Base-by-base conservation (phyloP, 495 filamentous ascomycete species). In the Xeromyces bisporus region DNA sequence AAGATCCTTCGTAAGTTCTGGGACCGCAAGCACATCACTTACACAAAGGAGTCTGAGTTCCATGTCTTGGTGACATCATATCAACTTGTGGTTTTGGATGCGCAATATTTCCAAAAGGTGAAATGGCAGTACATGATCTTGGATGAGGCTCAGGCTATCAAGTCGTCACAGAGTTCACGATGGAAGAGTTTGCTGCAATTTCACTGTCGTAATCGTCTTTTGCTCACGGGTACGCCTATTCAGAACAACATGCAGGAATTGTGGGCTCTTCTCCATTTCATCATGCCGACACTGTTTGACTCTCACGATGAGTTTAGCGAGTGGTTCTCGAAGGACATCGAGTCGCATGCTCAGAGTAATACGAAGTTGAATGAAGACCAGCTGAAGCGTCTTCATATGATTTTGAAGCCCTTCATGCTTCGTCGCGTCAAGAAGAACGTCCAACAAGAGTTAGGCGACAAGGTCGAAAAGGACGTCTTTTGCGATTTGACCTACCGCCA, bases 241-340 rank as follows among this genome's bases (percentile, higher is more conserved):
- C 89, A 97, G 55, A 97, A 97, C 56, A 96, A 94, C 63, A 97
- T 97, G 89, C 89, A 97, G 52, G 89, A 97, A 56, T 58, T 97
- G 29, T 97, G 89, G 89, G 89, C 89, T 23, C 61, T 97, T 37
- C 62, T 97, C 21, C 89, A 97, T 65, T 97, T 97, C 54, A 97
- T 97, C 61, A 97, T 97, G 89, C 89, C 89, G 8, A 91, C 79
- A 23, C 62, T 97, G 14, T 97, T 97, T 55, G 89, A 97, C 49
- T 94, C 85, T 2, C 89, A 97, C 51, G 89, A 97, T 48, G 89
- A 97, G 50, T 97, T 97, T 53, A 93, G 84, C 60, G 89, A 97
- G 47, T 97, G 89, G 89, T 97, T 97, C 57, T 96, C 91, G 18
- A 96, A 96, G 51, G 89, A 97, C 44, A 97, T 97, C 43, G 89